A percentile compares a stretch with the other conserved stretches of the same genome.
Evolutionary conservation across 2,329 filamentous ascomycete species (phyloP).

Genomic region (Colletotrichum incanum): DNA sequence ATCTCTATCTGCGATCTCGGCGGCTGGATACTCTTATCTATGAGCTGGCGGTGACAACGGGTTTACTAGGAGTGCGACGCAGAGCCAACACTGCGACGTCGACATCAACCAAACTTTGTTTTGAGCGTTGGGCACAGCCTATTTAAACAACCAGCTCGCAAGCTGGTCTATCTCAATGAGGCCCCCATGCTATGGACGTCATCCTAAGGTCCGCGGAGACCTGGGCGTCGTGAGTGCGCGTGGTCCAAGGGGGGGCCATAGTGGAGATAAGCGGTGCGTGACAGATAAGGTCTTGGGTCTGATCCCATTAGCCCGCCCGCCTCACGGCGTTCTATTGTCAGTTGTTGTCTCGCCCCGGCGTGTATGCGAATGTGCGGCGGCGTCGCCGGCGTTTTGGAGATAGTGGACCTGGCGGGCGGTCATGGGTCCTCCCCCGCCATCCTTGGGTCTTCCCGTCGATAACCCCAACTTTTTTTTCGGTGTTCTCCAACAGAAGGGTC

Average conservation of each 20-base stretch:
- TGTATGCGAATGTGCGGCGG: background rate
- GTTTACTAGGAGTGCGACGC: background rate
- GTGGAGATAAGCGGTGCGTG: conserved; percentile 20
- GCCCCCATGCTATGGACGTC: background rate
- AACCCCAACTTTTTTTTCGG: background rate
- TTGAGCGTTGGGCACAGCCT: background rate
- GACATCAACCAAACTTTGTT: background rate
- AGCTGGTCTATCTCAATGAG: background rate
- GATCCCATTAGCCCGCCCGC: conserved; percentile 1
- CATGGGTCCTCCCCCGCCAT: background rate
- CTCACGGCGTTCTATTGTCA: background rate
- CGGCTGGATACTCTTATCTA: background rate
- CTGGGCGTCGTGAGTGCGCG: background rate
- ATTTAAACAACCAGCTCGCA: background rate
- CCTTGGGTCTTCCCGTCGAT: background rate
- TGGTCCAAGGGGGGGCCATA: background rate
- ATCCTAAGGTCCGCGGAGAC: conserved; percentile 25
- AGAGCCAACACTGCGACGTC: background rate
- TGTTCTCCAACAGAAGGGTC: background rate
- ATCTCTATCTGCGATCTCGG: background rate
- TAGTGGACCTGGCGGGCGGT: background rate
- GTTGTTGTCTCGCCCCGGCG: background rate
- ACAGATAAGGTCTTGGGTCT: conserved; percentile 18
- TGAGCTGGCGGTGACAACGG: background rate
- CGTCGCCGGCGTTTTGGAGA: conserved; percentile 3